phyloP scores from a whole-genome alignment of 345 rosid genomes.

The Erysimum cheiranthoides region DNA sequence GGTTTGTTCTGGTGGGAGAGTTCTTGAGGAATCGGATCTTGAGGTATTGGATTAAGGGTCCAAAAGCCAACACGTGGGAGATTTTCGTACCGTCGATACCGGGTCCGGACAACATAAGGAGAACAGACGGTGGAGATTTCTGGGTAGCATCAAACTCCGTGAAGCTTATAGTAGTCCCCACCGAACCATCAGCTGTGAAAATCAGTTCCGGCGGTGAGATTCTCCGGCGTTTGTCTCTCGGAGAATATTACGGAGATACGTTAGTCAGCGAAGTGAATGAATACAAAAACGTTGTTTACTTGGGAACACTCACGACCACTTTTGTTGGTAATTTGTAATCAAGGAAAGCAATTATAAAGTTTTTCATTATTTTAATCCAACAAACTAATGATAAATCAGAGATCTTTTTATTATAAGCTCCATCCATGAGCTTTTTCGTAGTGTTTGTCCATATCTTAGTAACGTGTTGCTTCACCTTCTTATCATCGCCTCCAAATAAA shows the following conservation, averaged over 20 bases:
- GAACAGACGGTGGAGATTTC: slow-evolving; percentile 41
- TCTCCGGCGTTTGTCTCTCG: slow-evolving; percentile 35
- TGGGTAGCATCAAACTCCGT: slow-evolving; percentile 42
- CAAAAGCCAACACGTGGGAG: slow-evolving; percentile 42
- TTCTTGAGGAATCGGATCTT: slow-evolving; percentile 37
- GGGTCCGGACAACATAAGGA: slow-evolving; percentile 42
- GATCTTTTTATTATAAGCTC: neutral
- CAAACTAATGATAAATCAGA: neutral
- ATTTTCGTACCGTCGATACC: slow-evolving; percentile 36
- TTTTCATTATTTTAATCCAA: neutral
- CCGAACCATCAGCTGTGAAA: slow-evolving; percentile 40
- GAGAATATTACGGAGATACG: slow-evolving; percentile 39
- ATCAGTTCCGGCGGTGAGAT: slow-evolving; percentile 35
- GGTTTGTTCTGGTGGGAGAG: slow-evolving; percentile 39
- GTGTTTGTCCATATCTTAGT: neutral
- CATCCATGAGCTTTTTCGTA: slow-evolving; percentile 10
- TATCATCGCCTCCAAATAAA: slow-evolving; percentile 10
- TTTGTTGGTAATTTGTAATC: slow-evolving; percentile 34
- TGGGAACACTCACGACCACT: slow-evolving; percentile 38
- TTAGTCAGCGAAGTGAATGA: slow-evolving; percentile 42
- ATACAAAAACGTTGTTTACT: slow-evolving; percentile 26
- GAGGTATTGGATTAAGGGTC: slow-evolving; percentile 44
- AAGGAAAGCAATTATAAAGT: neutral
- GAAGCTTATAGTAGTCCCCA: slow-evolving; percentile 41
- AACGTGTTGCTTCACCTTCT: slow-evolving; percentile 33